Evolutionary conservation across 2,329 filamentous ascomycete species (phyloP).

Genomic region (Neofusicoccum laricinum): DNA sequence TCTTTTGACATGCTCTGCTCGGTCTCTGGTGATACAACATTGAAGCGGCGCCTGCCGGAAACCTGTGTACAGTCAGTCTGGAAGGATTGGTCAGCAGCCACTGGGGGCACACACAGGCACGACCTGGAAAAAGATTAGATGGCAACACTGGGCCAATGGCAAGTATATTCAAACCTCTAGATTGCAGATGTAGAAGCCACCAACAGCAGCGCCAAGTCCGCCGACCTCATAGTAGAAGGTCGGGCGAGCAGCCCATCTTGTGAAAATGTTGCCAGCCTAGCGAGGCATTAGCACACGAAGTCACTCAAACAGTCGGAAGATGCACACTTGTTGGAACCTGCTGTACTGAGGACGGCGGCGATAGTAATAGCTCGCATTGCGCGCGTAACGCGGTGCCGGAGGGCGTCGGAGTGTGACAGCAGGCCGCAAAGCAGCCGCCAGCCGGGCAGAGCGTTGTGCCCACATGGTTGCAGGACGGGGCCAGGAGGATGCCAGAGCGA

Average conservation of each 20-base stretch:
- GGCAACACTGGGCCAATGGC: not conserved
- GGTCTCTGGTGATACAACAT: conserved; percentile 57
- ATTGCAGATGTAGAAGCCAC: conserved; percentile 64
- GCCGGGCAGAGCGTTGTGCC: not conserved
- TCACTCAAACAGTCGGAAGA: too few species aligned
- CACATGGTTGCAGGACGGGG: not conserved
- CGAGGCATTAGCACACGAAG: not conserved
- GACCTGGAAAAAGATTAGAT: not conserved
- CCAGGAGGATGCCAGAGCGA: not conserved
- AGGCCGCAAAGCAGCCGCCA: not conserved
- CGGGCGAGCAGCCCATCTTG: conserved; percentile 41
- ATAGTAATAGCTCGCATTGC: conserved; percentile 7
- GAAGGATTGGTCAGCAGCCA: too few species aligned
- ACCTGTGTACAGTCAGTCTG: conserved; percentile 39
- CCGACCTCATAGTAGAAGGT: conserved; percentile 48
- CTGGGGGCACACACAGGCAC: not conserved
- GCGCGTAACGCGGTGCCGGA: not conserved
- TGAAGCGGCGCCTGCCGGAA: conserved; percentile 70
- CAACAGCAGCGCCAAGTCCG: conserved; percentile 40
- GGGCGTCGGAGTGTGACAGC: not conserved
- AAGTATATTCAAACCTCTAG: conserved; percentile 48
- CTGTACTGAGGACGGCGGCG: conserved; percentile 22
- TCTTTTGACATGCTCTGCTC: conserved; percentile 55
- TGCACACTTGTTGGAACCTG: conserved; percentile 25
- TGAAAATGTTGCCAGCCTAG: conserved; percentile 23